Conservation (phyloP, 805 yeast species). For the Yamadazyma sp. region DNA sequence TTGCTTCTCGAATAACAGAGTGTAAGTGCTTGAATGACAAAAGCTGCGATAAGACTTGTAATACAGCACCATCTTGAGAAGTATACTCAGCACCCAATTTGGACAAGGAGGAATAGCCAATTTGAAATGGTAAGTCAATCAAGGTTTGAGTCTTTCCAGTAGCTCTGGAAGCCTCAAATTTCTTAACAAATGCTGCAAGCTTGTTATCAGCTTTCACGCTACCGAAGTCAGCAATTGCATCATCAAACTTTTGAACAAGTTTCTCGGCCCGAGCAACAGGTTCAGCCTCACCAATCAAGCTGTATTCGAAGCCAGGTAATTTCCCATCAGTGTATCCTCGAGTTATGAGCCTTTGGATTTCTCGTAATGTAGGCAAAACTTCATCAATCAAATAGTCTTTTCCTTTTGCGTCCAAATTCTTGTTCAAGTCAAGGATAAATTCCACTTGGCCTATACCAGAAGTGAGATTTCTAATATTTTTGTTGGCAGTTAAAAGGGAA, state of each 20-base stretch:
- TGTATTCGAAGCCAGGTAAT: slow-evolving; percentile 42
- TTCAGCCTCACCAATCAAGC: slow-evolving; percentile 58
- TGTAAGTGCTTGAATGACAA: slow-evolving; percentile 83
- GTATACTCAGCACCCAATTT: slow-evolving; percentile 64
- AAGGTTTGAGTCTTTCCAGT: slow-evolving; percentile 36
- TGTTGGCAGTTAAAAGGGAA: slow-evolving; percentile 60
- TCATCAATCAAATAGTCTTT: slow-evolving; percentile 40
- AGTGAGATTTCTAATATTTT: slow-evolving; percentile 60
- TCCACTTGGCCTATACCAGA: slow-evolving; percentile 78
- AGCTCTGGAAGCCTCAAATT: slow-evolving; percentile 17
- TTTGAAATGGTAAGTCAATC: slow-evolving; percentile 82
- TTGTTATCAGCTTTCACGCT: slow-evolving; percentile 9
- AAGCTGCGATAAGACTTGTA: slow-evolving; percentile 79
- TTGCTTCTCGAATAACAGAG: slow-evolving; percentile 87
- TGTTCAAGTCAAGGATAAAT: slow-evolving; percentile 61
- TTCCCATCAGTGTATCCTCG: slow-evolving; percentile 23
- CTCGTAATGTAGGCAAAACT: slow-evolving; percentile 62
- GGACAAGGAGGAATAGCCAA: slow-evolving; percentile 75
- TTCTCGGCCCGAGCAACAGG: slow-evolving; percentile 36
- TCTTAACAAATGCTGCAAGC: slow-evolving; percentile 17
- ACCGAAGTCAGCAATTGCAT: slow-evolving; percentile 7
- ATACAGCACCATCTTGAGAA: slow-evolving; percentile 75
- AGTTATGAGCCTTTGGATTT: slow-evolving; percentile 47
- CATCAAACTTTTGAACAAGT: slow-evolving; percentile 34
- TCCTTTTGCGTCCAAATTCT: slow-evolving; percentile 43